phyloP scores from a whole-genome alignment of 1,139 yeast species.

The Eremothecium cymbalariae region DNA sequence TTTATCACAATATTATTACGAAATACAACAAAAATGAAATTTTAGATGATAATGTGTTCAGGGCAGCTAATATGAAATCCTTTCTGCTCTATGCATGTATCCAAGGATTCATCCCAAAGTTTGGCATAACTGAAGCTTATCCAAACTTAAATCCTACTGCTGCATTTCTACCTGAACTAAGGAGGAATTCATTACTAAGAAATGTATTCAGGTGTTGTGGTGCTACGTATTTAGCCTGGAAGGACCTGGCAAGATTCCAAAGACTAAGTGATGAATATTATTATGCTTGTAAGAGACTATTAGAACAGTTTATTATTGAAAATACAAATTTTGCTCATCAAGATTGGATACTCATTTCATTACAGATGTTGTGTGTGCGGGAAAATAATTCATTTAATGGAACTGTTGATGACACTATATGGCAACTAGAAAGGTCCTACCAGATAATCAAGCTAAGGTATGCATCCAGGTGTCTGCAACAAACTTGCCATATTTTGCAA shows the following conservation, averaged over 20 bases:
- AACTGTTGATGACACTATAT: slow-evolving; percentile 26
- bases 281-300: slow-evolving; percentile 18
- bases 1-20: slow-evolving; percentile 9
- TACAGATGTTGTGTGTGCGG: slow-evolving; percentile 33
- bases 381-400: slow-evolving; percentile 32
- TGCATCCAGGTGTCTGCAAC: slow-evolving; percentile 9
- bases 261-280: slow-evolving; percentile 26
- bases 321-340: slow-evolving; percentile 16
- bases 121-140: slow-evolving; percentile 38
- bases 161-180: slow-evolving; percentile 31
- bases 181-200: slow-evolving; percentile 28
- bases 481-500: slow-evolving; percentile 9
- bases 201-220: slow-evolving; percentile 37
- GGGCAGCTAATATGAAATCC: slow-evolving; percentile 16
- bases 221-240: slow-evolving; percentile 32
- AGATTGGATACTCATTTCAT: slow-evolving; percentile 35
- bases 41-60: slow-evolving; percentile 10
- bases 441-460: slow-evolving; percentile 22
- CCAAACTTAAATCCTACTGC: slow-evolving; percentile 36
- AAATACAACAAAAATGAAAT: slow-evolving; percentile 10
- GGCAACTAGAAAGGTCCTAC: slow-evolving; percentile 28
- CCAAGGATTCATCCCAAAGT: slow-evolving; percentile 34
- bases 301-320: slow-evolving; percentile 13
- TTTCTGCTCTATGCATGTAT: slow-evolving; percentile 32
- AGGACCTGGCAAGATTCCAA: slow-evolving; percentile 17